phyloP scores from a whole-genome alignment of 305 asterid species.

The Fraxinus sp. region DNA sequence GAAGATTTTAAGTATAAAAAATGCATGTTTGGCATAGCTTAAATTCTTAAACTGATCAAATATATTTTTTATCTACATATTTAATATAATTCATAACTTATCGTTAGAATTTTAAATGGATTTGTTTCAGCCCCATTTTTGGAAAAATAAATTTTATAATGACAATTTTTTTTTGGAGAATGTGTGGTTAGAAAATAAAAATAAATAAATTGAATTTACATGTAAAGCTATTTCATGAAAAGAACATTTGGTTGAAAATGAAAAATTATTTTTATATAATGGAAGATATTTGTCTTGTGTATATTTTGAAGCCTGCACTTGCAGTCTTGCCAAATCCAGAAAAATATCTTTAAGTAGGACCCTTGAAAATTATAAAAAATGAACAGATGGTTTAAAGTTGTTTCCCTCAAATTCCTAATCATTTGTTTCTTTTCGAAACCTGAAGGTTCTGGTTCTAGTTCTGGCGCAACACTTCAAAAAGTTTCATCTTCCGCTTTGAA shows the following conservation, averaged over 20 bases:
- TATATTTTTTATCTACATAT: too few species aligned
- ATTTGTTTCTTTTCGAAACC: neutral
- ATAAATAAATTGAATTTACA: neutral
- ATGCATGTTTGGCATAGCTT: too few species aligned
- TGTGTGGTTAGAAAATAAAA: neutral
- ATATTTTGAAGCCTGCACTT: neutral
- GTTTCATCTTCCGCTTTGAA: neutral
- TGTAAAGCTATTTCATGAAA: too few species aligned
- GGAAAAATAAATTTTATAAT: too few species aligned
- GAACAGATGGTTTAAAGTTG: neutral
- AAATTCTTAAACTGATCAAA: too few species aligned
- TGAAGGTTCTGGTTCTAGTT: neutral
- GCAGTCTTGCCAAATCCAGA: neutral
- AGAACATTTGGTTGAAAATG: neutral
- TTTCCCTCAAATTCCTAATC: neutral
- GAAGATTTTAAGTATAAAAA: neutral
- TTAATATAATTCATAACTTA: too few species aligned
- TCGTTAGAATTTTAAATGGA: too few species aligned
- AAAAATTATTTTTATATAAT: too few species aligned
- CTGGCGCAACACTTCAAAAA: neutral
- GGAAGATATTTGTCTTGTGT: too few species aligned
- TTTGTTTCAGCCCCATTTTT: too few species aligned
- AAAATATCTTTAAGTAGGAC: neutral
- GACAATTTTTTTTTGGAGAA: neutral
- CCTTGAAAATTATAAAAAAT: neutral